Conservation (phyloP, 495 filamentous ascomycete genomes). For the Aspergillus incahuasiensis region DNA sequence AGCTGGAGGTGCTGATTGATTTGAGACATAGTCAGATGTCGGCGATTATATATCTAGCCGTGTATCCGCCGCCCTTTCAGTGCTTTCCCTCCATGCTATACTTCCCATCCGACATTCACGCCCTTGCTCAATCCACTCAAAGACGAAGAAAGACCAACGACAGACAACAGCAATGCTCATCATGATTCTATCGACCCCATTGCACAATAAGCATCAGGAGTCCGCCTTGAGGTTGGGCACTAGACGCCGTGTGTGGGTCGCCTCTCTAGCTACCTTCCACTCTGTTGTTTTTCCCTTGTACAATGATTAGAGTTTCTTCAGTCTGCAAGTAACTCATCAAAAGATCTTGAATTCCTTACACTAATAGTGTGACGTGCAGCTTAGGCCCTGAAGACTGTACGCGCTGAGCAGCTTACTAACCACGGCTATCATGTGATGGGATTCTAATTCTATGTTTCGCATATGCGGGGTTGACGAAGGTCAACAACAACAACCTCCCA, state of each 20-base stretch:
- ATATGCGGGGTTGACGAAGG: slow-evolving; percentile 5
- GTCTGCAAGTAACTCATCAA: background rate
- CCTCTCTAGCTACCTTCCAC: background rate
- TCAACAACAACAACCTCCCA: background rate
- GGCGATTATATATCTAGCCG: background rate
- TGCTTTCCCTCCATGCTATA: background rate
- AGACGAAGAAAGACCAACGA: background rate
- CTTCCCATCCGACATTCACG: background rate
- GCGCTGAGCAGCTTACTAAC: background rate
- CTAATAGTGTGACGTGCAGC: background rate
- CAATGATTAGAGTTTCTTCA: slow-evolving; percentile 1
- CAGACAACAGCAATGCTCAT: background rate
- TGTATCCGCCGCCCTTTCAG: background rate
- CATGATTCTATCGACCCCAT: too few relatives aligned
- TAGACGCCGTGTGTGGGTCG: background rate
- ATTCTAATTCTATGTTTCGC: background rate
- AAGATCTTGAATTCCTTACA: background rate
- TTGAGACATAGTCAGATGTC: slow-evolving; percentile 5
- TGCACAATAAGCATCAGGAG: background rate
- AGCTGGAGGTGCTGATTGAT: slow-evolving; percentile 1
- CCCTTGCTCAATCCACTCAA: background rate
- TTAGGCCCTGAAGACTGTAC: background rate
- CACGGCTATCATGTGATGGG: slow-evolving; percentile 1
- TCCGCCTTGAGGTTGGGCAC: background rate
- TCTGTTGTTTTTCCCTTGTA: background rate